Base-by-base conservation (phyloP, 176 grass and related monocot species). In the Poa annua region DNA sequence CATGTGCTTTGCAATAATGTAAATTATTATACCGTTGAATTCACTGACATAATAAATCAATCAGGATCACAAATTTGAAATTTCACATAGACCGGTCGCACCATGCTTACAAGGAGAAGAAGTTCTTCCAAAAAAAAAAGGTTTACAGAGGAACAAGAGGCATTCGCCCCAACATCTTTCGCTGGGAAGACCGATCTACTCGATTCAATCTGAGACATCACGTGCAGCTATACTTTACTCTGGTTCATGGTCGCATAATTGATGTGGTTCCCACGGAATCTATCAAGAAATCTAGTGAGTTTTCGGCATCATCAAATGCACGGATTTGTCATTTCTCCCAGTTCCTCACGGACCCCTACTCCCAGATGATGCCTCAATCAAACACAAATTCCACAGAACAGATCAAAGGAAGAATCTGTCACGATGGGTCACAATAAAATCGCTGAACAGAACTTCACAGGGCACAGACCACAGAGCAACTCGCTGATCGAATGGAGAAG, bases 21-120 rank as follows among this genome's bases (percentile, higher is more conserved):
- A 88, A 39, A 84, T 15, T 56, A 3, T 63, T 75, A 16, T 24
- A 6, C 10, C 61, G 63, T 7, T 47, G n/a, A 57, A 61, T 39
- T 56, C 41, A 21, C 4, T 4, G 67, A 11, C 33, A 56, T 54
- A 74, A 48, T 20, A n/a, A 63, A 34, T 14, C 6, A 24, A 56
- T 14, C 45, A 53, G 64, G 6, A 20, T 19, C 13, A 54, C 55
- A 54, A 55, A 53, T 22, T 78, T 64, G 61, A 54, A 55, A 63
- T 8, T 77, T 53, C 65, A 50, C 26, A 49, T 9, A 35, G 49
- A 53, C 22, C 13, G 33, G 59, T 21, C 52, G 52, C 2, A 74
- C 26, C 48, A 75, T 81, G 17, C 22, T 56, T 55, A 33, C 12
- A 69, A 69, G 24, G 25, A 25, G 4, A 54, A n/a, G 4, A 21